These are phyloP conservation scores for Trichoderma sp. DNA, from an alignment of 2,329 filamentous ascomycete genomes.

Conservation along the genomic window DNA sequence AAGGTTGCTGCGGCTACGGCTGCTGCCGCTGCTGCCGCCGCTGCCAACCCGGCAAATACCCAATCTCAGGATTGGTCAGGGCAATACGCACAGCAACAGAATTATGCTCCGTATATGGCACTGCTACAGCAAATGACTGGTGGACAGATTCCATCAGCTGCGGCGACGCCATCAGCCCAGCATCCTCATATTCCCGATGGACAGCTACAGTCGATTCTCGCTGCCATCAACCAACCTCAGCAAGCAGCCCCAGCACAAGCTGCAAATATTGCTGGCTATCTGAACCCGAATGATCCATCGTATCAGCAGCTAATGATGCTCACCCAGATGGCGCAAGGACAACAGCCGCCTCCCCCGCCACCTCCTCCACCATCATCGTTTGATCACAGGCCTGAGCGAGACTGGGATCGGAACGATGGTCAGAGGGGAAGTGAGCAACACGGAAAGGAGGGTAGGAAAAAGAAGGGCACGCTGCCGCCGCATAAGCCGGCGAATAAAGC, in stretches of 20 bases:
- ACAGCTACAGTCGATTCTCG: slow-evolving; percentile 51
- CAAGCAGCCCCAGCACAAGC: slow-evolving; percentile 33
- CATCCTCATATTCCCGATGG: slow-evolving; percentile 42
- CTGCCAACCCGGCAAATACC: slow-evolving; percentile 17
- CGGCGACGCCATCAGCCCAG: slow-evolving; percentile 28
- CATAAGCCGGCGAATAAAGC: slow-evolving; percentile 57
- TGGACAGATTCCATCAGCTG: slow-evolving; percentile 37
- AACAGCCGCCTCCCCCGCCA: slow-evolving; percentile 36
- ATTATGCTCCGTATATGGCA: slow-evolving; percentile 49
- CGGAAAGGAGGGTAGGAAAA: slow-evolving; percentile 47
- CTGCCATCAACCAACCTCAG: slow-evolving; percentile 47
- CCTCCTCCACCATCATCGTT: slow-evolving; percentile 33
- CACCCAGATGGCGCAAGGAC: slow-evolving; percentile 44
- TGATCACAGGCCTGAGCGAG: slow-evolving; percentile 40
- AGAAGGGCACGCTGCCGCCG: slow-evolving; percentile 46
- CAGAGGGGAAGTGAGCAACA: slow-evolving; percentile 40
- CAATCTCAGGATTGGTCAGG: slow-evolving; percentile 38
- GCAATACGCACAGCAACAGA: slow-evolving; percentile 37
- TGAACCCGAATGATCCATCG: slow-evolving; percentile 46
- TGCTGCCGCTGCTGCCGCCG: slow-evolving; percentile 28
- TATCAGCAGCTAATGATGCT: slow-evolving; percentile 49
- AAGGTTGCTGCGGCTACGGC: slow-evolving; percentile 33
- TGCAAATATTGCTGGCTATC: slow-evolving; percentile 34
- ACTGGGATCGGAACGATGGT: slow-evolving; percentile 43
- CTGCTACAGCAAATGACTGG: slow-evolving; percentile 47